phyloP scores from a whole-genome alignment of 768 basidiomycete genomes.

The Phlebiopsis flavidoalba region DNA sequence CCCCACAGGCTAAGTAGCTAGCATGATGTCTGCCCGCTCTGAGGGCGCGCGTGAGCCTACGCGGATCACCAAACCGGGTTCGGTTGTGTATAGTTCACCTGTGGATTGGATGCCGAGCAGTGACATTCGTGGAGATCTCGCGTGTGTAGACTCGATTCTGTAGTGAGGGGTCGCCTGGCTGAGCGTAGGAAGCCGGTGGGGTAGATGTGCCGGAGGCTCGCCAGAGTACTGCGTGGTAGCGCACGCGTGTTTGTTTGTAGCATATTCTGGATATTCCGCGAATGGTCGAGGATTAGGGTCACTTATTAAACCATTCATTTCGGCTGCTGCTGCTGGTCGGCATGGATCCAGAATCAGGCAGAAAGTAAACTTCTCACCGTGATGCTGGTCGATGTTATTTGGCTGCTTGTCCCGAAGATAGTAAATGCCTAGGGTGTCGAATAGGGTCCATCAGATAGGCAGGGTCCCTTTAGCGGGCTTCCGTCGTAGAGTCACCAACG shows the following conservation, averaged over 20 bases:
- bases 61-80: not conserved
- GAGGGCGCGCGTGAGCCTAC: slow-evolving; percentile 3
- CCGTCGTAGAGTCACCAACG: slow-evolving; percentile 78
- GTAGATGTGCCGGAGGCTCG: slow-evolving; percentile 64
- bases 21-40: slow-evolving; percentile 84
- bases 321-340: not conserved
- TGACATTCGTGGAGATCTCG: slow-evolving; percentile 58
- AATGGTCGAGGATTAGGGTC: not conserved
- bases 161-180: slow-evolving; percentile 60
- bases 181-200: slow-evolving; percentile 78
- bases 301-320: not conserved
- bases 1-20: slow-evolving; percentile 80
- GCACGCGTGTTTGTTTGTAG: slow-evolving; percentile 55
- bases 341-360: not conserved
- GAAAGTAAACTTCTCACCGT: slow-evolving; percentile 44
- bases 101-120: slow-evolving; percentile 74
- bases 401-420: slow-evolving; percentile 78
- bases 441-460: slow-evolving; percentile 62
- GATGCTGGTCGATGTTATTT: slow-evolving; percentile 79
- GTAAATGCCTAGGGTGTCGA: slow-evolving; percentile 67
- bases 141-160: slow-evolving; percentile 72
- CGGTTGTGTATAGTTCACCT: slow-evolving; percentile 34
- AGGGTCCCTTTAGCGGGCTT: slow-evolving; percentile 66
- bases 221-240: slow-evolving; percentile 57
- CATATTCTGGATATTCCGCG: slow-evolving; percentile 44